Evolutionary conservation across 2,329 filamentous ascomycete species (phyloP).

Genomic region (Talaromyces piceae): DNA sequence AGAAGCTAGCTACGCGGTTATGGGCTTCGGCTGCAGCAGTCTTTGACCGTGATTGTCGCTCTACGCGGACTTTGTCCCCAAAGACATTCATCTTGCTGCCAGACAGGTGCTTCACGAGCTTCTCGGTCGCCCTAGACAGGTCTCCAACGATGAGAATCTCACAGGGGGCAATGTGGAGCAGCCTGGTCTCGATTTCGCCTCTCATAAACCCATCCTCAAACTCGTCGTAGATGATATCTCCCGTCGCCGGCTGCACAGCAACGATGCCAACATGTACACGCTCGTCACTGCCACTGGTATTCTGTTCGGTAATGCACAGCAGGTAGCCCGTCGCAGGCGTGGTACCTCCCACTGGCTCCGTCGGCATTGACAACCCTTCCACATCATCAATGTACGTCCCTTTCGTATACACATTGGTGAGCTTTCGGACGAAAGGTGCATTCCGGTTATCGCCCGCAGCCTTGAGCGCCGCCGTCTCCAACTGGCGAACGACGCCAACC

Average conservation of each 20-base stretch:
- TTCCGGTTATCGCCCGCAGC: slow-evolving; percentile 93
- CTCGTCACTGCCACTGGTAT: slow-evolving; percentile 78
- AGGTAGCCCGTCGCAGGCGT: slow-evolving; percentile 71
- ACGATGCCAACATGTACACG: slow-evolving; percentile 87
- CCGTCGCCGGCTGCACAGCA: slow-evolving; percentile 90
- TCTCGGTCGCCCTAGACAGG: slow-evolving; percentile 83
- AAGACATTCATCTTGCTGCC: slow-evolving; percentile 87
- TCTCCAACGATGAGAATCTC: slow-evolving; percentile 91
- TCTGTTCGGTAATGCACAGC: slow-evolving; percentile 81
- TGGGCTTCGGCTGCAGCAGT: slow-evolving; percentile 78
- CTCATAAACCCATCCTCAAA: slow-evolving; percentile 98
- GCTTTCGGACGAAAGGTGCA: slow-evolving; percentile 79
- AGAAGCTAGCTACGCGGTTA: slow-evolving; percentile 87
- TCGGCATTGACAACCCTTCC: slow-evolving; percentile 61
- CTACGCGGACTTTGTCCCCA: slow-evolving; percentile 80
- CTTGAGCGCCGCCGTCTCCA: slow-evolving; percentile 92
- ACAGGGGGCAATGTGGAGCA: slow-evolving; percentile 90
- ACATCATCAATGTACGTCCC: slow-evolving; percentile 95
- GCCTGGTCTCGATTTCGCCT: slow-evolving; percentile 87
- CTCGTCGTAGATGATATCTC: slow-evolving; percentile 89
- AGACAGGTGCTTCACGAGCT: slow-evolving; percentile 81
- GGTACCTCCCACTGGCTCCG: slow-evolving; percentile 48
- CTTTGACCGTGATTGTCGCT: slow-evolving; percentile 66
- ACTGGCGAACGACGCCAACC: slow-evolving; percentile 86
- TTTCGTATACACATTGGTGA: slow-evolving; percentile 96